A percentile compares a stretch with the other conserved stretches of the same genome.
These are phyloP conservation scores for Mortierella sp. DNA, from an alignment of 371 early-diverging fungal genomes.

Conservation along the genomic window DNA sequence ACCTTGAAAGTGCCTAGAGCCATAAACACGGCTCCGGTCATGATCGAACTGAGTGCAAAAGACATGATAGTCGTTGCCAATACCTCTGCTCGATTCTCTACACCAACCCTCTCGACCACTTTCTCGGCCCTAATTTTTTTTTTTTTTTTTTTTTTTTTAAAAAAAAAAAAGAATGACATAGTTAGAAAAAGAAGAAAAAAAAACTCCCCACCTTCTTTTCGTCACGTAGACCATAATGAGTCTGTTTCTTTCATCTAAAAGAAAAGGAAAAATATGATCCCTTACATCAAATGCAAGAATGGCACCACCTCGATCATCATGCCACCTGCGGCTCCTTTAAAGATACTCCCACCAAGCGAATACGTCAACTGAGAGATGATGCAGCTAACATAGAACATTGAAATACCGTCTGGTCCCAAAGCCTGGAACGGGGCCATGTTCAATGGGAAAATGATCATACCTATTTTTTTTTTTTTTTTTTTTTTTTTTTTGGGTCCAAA, in stretches of 20 bases:
- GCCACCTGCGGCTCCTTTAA: constrained; percentile 92
- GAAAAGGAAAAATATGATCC: neutral
- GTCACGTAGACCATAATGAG: too few relatives aligned
- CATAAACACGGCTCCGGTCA: constrained; percentile 91
- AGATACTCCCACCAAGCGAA: constrained; percentile 85
- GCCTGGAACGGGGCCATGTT: constrained; percentile 77
- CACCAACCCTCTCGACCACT: constrained; percentile 70
- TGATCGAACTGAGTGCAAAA: constrained; percentile 82
- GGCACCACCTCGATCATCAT: constrained; percentile 97
- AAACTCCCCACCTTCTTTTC: neutral
- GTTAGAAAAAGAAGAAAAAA: constrained; percentile 3
- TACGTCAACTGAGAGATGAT: constrained; percentile 87
- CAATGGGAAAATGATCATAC: constrained; percentile 93
- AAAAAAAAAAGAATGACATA: too few relatives aligned
- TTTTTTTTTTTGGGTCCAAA: too few relatives aligned
- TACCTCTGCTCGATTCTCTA: constrained; percentile 68
- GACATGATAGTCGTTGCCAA: constrained; percentile 92
- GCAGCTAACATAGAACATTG: constrained; percentile 92
- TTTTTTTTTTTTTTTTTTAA: too few relatives aligned
- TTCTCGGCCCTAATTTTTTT: constrained; percentile 62
- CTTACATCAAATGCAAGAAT: constrained; percentile 90
- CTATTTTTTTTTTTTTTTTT: constrained; percentile 39
- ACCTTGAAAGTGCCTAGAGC: constrained; percentile 84
- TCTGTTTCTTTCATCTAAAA: too few relatives aligned
- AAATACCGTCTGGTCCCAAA: constrained; percentile 92